Evolutionary conservation across 768 basidiomycete genomes (phyloP).

Genomic region (Xerocomellus dryophilus): DNA sequence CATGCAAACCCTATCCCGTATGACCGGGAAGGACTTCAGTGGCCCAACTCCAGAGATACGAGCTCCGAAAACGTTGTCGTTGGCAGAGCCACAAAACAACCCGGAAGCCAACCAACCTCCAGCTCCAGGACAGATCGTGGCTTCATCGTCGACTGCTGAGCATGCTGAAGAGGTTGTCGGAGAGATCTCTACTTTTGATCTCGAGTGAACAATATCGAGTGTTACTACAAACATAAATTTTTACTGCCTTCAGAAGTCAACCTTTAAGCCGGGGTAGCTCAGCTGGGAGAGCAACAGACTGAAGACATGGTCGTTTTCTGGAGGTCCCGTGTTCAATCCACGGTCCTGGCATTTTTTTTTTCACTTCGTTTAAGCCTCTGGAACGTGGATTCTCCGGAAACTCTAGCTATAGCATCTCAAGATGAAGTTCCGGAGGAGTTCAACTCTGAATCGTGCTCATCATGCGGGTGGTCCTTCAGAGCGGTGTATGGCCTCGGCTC

Average conservation of each 20-base stretch:
- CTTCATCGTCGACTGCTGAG: constrained; percentile 33
- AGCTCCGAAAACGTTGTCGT: constrained; percentile 35
- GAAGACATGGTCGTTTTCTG: constrained; percentile 33
- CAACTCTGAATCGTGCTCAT: neutral
- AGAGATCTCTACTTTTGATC: constrained; percentile 27
- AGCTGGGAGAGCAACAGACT: constrained; percentile 76
- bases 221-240: neutral
- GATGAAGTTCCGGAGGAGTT: neutral
- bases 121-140: constrained; percentile 19
- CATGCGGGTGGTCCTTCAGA: neutral
- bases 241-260: neutral
- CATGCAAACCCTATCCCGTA: constrained; percentile 66
- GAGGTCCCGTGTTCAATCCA: constrained; percentile 58
- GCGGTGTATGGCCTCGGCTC: neutral
- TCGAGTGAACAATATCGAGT: constrained; percentile 9
- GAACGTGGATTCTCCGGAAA: no score
- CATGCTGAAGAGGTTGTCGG: constrained; percentile 30
- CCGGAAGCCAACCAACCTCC: neutral
- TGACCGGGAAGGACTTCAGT: constrained; percentile 85
- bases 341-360: constrained; percentile 43
- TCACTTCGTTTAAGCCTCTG: neutral
- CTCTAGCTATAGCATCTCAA: no score
- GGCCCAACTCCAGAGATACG: constrained; percentile 74
- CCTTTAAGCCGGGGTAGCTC: constrained; percentile 55
- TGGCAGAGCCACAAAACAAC: constrained; percentile 27